Base-by-base conservation (phyloP, 2,329 filamentous ascomycete species). In the Pseudocercospora crystallina region DNA sequence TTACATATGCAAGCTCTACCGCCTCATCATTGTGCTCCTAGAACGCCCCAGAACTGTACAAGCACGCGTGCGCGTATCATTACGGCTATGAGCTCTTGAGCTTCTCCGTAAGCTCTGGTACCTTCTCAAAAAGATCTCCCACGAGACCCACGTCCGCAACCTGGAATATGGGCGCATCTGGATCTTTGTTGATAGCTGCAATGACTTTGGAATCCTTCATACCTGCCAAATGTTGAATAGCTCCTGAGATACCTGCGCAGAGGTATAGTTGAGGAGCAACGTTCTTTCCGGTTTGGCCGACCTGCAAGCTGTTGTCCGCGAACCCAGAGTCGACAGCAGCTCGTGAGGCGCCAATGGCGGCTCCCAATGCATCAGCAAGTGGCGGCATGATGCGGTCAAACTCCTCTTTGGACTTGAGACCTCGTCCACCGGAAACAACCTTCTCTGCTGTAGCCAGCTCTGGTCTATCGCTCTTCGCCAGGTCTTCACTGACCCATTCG, bases 171-270 rank as follows among this genome's bases (percentile, higher is more conserved):
- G 94, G 94, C 50, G 94, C 94, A 72, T 99, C 94, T 4, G 85
- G 78, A 68, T 99, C 94, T 78, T 99, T 99, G 80, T 99, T 99
- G 69, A 99, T 97, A 11, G 90, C 90, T 15, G 92, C 94, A 75
- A 99, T 99, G 52, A 99, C 94, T 78, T 99, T 99, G 78, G 90
- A 96, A 69, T 99, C 94, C 81, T 99, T 99, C 94, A 99, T 99
- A 69, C 94, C 94, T 30, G 94, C 94, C 73, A 99, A 74, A 78
- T 99, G 94, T 76, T 99, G 94, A 63, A 99, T 99, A 15, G 94
- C 94, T 47, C 94, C 94, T 8, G 90, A 96, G 63, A 99, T 97
- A 67, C 94, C 94, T 10, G 92, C 91, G 47, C 90, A 95, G 61
- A 99, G 80, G 70, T 99, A 99, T 54, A 99, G 77, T 72, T 99